These are phyloP conservation scores for Syncephalis plumigaleata DNA, from an alignment of 371 early-diverging fungal species.

Conservation along the genomic window DNA sequence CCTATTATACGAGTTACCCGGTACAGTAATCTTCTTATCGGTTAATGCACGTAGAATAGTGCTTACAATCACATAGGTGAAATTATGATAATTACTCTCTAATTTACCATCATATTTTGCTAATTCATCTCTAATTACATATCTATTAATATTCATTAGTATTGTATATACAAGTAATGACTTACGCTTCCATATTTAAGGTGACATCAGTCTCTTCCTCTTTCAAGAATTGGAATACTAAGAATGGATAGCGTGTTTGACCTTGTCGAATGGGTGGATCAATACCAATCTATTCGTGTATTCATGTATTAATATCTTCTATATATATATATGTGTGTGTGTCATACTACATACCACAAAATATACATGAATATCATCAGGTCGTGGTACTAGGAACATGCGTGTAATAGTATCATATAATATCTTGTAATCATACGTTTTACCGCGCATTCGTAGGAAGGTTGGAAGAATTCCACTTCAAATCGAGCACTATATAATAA, in stretches of 20 bases:
- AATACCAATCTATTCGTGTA: constrained; percentile 46
- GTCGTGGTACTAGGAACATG: constrained; percentile 79
- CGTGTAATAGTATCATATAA: constrained; percentile 66
- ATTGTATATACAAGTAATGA: not conserved
- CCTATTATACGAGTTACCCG: constrained; percentile 17
- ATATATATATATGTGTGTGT: not conserved
- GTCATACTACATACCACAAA: constrained; percentile 41
- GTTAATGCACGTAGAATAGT: constrained; percentile 82
- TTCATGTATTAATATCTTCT: not conserved
- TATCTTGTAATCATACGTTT: constrained; percentile 95
- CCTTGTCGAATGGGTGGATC: constrained; percentile 98
- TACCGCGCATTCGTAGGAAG: constrained; percentile 89
- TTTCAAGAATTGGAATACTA: constrained; percentile 89
- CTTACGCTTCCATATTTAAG: constrained; percentile 56
- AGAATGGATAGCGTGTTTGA: constrained; percentile 93
- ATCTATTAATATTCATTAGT: constrained; percentile 1
- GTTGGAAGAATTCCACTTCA: constrained; percentile 83
- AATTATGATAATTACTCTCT: constrained; percentile 76
- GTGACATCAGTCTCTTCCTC: constrained; percentile 80
- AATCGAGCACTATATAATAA: constrained; percentile 62
- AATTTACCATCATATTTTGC: constrained; percentile 63
- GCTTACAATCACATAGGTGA: constrained; percentile 73
- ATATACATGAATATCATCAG: constrained; percentile 80
- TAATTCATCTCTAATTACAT: constrained; percentile 22
- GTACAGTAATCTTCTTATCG: constrained; percentile 56